A percentile compares a stretch with the other conserved stretches of the same genome.
phyloP scores from a whole-genome alignment of 352 stramenopile species.

The Pythium rishiriense region DNA sequence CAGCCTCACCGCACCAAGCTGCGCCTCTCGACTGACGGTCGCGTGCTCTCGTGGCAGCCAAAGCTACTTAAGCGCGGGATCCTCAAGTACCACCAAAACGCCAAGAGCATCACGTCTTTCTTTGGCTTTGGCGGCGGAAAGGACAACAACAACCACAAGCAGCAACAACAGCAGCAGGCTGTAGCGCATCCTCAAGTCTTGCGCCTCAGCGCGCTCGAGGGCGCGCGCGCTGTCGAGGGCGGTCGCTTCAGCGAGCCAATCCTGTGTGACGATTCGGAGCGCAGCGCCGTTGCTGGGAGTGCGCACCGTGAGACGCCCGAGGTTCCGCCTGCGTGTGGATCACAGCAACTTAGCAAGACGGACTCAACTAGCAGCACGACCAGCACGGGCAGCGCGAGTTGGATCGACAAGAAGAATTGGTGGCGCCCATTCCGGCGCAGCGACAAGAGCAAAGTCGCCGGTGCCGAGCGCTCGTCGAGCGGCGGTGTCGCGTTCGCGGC shows the following conservation, averaged over 20 bases:
- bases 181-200: conserved; percentile 35
- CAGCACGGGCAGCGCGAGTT: conserved; percentile 21
- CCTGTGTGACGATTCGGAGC: conserved; percentile 25
- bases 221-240: conserved; percentile 11
- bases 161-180: conserved; percentile 28
- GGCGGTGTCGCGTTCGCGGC: conserved; percentile 43
- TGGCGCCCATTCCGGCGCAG: conserved; percentile 69
- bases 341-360: conserved; percentile 34
- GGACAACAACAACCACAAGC: background rate
- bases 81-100: conserved; percentile 67
- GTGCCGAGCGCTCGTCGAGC: conserved; percentile 60
- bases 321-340: background rate
- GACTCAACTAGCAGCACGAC: conserved; percentile 38
- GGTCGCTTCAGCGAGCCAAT: conserved; percentile 33
- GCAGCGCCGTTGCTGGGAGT: conserved; percentile 32
- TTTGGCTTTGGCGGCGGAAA: conserved; percentile 40
- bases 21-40: conserved; percentile 64
- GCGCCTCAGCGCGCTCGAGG: conserved; percentile 32
- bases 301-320: background rate
- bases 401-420: conserved; percentile 67
- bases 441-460: conserved; percentile 34
- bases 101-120: conserved; percentile 62
- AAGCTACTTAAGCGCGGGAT: conserved; percentile 76
- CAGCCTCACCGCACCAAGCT: conserved; percentile 77
- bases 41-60: conserved; percentile 72